Base-by-base conservation (phyloP, 1,284 basidiomycete genomes). In the Tremellales sp. region DNA sequence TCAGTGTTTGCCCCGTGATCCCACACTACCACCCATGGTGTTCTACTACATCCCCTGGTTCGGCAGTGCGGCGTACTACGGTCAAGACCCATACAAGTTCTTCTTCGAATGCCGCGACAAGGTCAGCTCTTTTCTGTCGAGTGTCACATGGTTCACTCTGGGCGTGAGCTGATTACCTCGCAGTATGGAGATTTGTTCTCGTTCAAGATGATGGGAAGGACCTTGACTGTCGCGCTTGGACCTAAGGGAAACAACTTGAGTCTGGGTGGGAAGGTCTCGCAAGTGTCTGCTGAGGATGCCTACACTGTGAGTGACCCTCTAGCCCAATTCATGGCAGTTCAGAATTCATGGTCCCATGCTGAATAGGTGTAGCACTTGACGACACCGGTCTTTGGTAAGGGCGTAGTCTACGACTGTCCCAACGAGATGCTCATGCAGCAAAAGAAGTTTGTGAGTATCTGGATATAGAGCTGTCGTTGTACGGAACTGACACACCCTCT, bases 381-480 rank as follows among this genome's bases (percentile, higher is more conserved):
- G 0, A 92, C 88, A 0, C 90, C 90, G 3, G 83, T 93, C 19
- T 99, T 99, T 64, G 96, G 96, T 48, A 92, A 92, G 69, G 92
- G 91, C 47, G 96, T 98, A 41, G 94, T 97, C 4, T 98, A 98
- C 73, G 94, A 97, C 68, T 85, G 91, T 49, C 94, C 96, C 26
- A 98, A 98, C 73, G 86, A 92, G 49, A 79, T 90, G 45, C 85
- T 99, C 71, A 98, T 99, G 94, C 93, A 99, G 70, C 96, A 99
- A 75, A 99, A 99, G 80, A 89, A 87, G 73, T 97, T 98, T 60
- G 77, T 78, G 56, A 76, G 68, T 62, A 6, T 33, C n/a, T 33
- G 23, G 17, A 40, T 8, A 24, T 13, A 11, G 3, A n/a, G 47
- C 57, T 59, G 24, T 57, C 40, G 19, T 3, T 36, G n/a, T 36